Base-by-base conservation (phyloP, 257 asterid genomes). In the Nicotiana benthamiana region DNA sequence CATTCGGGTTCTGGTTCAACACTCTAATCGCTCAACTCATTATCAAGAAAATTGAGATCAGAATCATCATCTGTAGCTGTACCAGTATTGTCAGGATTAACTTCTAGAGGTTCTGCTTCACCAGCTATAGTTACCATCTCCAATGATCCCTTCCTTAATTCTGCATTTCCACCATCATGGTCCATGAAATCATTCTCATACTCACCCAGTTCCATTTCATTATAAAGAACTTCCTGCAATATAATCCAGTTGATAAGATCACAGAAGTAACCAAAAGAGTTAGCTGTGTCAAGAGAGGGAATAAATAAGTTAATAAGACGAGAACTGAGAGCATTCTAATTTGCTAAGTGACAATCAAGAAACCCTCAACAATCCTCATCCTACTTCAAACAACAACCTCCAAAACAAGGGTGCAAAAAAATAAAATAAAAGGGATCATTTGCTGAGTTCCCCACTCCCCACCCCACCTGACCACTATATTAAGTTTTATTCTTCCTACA, bases 141-240 rank as follows among this genome's bases (percentile, higher is more conserved):
- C 88, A 87, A 40, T 1, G 91, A 84, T 60, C 88, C 92, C 81
- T 90, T 91, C 80, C 93, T 83, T 7, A 86, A 53, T 9, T 85
- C 90, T 36, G 82, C 89, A 87, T 85, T 84, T 70, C 90, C 91
- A 74, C 88, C 93, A 27, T 92, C 96, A 34, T 75, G 89, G 62
- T 88, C 94, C 82, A 86, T 86, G 63, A 91, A 60, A 61, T 92
- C 97, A 67, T 89, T 89, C 87, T 86, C 98, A 22, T 85, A 91
- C 65, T 91, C 93, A 70, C 85, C 93, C 43, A 88, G 93, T 79
- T 91, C 98, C 89, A 86, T 86, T 46, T 92, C 98, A 81, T 85
- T 87, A 75, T 86, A 91, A 18, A 83, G 84, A 75, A 88, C 85
- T 82, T 92, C 96, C 98, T 93, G 92, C 87, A 75, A 8, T 24